These are phyloP conservation scores for Pinus taeda DNA, from an alignment of 75 land plant genomes.

Conservation along the genomic window DNA sequence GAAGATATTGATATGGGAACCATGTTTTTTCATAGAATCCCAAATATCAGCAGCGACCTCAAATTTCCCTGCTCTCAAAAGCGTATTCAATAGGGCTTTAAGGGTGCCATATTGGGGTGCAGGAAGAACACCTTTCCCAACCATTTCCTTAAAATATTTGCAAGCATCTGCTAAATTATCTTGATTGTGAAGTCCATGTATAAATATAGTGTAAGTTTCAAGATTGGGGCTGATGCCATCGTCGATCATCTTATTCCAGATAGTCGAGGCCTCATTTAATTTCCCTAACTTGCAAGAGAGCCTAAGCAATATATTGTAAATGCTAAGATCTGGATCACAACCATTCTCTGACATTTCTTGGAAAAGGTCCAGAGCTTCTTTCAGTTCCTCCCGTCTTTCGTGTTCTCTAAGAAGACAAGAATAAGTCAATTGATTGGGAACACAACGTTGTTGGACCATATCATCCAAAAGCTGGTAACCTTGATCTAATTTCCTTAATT, in stretches of 20 bases:
- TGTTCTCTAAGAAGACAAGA: constrained; percentile 37
- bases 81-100: constrained; percentile 48
- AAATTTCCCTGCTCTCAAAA: constrained; percentile 50
- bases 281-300: constrained; percentile 62
- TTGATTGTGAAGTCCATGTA: constrained; percentile 51
- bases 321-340: constrained; percentile 39
- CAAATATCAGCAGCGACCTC: constrained; percentile 64
- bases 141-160: constrained; percentile 64
- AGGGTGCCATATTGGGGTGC: constrained; percentile 61
- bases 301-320: constrained; percentile 47
- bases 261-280: constrained; percentile 28
- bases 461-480: constrained; percentile 50
- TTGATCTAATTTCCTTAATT: constrained; percentile 34
- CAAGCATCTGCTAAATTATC: constrained; percentile 50
- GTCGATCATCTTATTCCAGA: constrained; percentile 54
- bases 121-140: constrained; percentile 40
- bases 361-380: constrained; percentile 56
- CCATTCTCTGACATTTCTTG: constrained; percentile 44
- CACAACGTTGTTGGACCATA: constrained; percentile 47
- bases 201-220: constrained; percentile 43
- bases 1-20: constrained; percentile 52
- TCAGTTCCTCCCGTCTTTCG: constrained; percentile 62
- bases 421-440: constrained; percentile 48
- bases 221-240: constrained; percentile 36
- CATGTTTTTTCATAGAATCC: constrained; percentile 38